phyloP scores from a whole-genome alignment of 2,329 filamentous ascomycete species.

The Raffaelea deltoideospora region DNA sequence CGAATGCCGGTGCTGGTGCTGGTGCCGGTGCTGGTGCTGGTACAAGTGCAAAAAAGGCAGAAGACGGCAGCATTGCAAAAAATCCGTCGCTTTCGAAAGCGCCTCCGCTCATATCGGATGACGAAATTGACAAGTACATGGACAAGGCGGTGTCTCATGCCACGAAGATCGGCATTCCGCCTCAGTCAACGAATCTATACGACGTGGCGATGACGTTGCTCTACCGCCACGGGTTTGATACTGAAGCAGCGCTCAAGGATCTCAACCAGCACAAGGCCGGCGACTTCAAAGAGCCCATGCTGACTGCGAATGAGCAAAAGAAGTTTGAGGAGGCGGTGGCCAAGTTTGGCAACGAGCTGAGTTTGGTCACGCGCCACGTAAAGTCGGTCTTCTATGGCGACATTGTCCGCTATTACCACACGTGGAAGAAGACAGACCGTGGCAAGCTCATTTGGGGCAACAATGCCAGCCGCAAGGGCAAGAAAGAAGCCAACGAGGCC shows the following conservation, averaged over 20 bases:
- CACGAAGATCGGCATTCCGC: conserved; percentile 52
- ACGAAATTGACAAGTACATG: conserved; percentile 65
- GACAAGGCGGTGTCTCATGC: conserved; percentile 48
- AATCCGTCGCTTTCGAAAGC: too few relatives aligned
- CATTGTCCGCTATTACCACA: conserved; percentile 88
- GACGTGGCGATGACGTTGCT: conserved; percentile 69
- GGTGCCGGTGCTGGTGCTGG: too few relatives aligned
- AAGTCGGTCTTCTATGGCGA: conserved; percentile 65
- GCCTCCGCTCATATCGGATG: conserved; percentile 24
- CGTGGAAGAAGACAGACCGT: conserved; percentile 87
- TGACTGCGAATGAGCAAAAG: conserved; percentile 65
- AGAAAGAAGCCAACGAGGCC: conserved; percentile 72
- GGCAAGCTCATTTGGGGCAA: conserved; percentile 83
- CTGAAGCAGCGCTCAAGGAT: conserved; percentile 52
- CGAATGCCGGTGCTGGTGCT: neutral
- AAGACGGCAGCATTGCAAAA: too few relatives aligned
- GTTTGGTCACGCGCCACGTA: conserved; percentile 69
- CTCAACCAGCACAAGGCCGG: conserved; percentile 53
- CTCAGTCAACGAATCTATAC: conserved; percentile 70
- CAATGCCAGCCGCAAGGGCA: conserved; percentile 74
- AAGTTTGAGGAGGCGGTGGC: conserved; percentile 83
- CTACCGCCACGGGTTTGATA: conserved; percentile 55
- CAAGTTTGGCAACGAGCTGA: conserved; percentile 83
- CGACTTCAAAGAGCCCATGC: conserved; percentile 70
- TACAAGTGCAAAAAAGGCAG: too few relatives aligned